Evolutionary conservation across 805 yeast species (phyloP).

Genomic region (Huiozyma sinensis): DNA sequence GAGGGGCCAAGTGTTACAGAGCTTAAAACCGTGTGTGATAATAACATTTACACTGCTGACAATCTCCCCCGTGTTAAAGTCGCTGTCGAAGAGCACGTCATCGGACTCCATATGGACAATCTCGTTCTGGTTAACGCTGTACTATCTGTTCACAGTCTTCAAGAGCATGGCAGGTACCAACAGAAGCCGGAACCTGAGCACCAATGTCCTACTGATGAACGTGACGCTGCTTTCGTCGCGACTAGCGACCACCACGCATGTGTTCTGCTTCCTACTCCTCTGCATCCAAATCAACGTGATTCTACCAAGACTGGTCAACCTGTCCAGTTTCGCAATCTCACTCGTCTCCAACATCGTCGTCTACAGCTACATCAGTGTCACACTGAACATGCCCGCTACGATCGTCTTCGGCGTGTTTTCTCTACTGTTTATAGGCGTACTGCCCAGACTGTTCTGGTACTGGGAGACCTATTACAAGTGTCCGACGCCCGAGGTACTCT

Average conservation of each 20-base stretch:
- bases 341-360: constrained; percentile 15
- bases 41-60: constrained; percentile 63
- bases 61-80: constrained; percentile 80
- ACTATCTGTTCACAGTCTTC: constrained; percentile 38
- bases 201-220: constrained; percentile 74
- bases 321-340: constrained; percentile 10
- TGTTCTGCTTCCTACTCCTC: constrained; percentile 68
- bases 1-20: background rate
- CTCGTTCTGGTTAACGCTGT: constrained; percentile 63
- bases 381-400: constrained; percentile 17
- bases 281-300: constrained; percentile 26
- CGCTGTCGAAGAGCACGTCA: constrained; percentile 78
- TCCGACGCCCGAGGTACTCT: constrained; percentile 8
- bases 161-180: constrained; percentile 3
- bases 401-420: constrained; percentile 11
- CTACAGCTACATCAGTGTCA: constrained; percentile 14
- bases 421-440: constrained; percentile 10
- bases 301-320: constrained; percentile 17
- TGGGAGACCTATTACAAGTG: constrained; percentile 24
- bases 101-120: constrained; percentile 94
- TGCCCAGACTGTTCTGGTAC: constrained; percentile 23
- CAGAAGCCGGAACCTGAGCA: constrained; percentile 50
- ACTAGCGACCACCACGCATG: constrained; percentile 58
- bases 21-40: constrained; percentile 55
- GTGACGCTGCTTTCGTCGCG: constrained; percentile 90